Evolutionary conservation across 1,284 basidiomycete species (phyloP), one percentile per base, ranked within the genome.

Genomic region (Microstroma glucosiphilum): DNA sequence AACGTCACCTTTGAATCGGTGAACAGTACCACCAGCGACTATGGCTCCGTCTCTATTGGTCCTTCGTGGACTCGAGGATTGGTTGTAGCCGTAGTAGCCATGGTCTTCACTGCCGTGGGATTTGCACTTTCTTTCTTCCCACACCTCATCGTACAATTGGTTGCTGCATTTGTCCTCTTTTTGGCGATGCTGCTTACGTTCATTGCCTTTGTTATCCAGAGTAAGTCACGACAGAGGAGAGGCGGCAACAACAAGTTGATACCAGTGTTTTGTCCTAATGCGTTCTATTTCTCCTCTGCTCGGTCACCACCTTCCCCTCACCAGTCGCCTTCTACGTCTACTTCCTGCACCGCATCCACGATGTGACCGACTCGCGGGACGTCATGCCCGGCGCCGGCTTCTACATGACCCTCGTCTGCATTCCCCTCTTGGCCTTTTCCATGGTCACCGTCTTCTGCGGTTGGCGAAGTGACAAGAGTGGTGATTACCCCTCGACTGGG

Each of bases 361-460:
- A 55, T 17, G 40, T 65, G 51, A 25, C 57, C 7, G 19, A 37
- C 13, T 48, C 37, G 9, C 57, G 57, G 11, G 40, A 15, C 42
- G 57, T 65, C 60, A 56, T 56, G 46, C 64, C 64, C 23, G 60
- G 64, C 21, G 37, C 58, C 26, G 49, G 48, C 40, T 65, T 65
- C 61, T 65, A 62, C 58, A 37, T 65, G 19, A 57, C 60, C n/a
- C 57, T 65, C 60, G 48, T 62, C 60, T 59, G 49, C 15, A 51
- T 65, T 23, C 64, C 64, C 21, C 57, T 65, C 40, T 58, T 62
- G 21, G 53, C 62, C 48, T 51, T 65, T 48, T 40, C 56, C 56
- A 40, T 53, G 25, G 23, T 65, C 59, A 65, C 64, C 42, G 64
- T 62, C 58, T 59, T 56, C 57, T 65, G 64, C 58, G 64, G 64